These are phyloP conservation scores for Zostera marina DNA, from an alignment of 116 monocot species.

Conservation along the genomic window DNA sequence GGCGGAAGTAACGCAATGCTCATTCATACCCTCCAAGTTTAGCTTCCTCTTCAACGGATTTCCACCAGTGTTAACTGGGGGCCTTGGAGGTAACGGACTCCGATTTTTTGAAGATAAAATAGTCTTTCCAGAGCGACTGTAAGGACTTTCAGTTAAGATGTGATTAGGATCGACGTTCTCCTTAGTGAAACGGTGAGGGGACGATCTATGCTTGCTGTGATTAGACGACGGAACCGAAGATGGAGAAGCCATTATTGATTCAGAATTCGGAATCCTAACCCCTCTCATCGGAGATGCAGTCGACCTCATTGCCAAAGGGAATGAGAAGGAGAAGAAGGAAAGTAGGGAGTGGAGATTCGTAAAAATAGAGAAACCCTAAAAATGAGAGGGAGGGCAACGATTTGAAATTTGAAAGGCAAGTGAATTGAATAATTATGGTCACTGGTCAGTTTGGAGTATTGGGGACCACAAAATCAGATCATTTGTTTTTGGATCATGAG, in stretches of 20 bases:
- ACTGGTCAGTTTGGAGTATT: too few relatives aligned
- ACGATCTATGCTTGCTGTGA: neutral
- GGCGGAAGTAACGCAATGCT: slow-evolving; percentile 5
- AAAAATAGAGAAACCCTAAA: too few relatives aligned
- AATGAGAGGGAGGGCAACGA: too few relatives aligned
- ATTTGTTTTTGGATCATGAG: too few relatives aligned
- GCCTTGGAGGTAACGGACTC: slow-evolving; percentile 14
- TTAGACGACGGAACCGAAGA: neutral
- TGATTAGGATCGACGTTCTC: slow-evolving; percentile 5
- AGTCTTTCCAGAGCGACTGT: neutral
- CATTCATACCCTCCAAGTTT: slow-evolving; percentile 13
- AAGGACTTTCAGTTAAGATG: neutral
- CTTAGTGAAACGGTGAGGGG: slow-evolving; percentile 4
- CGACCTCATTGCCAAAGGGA: neutral
- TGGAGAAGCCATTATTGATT: neutral
- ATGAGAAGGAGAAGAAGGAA: neutral
- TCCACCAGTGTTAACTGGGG: slow-evolving; percentile 3
- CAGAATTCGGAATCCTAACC: slow-evolving; percentile 1
- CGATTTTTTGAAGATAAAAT: slow-evolving; percentile 3
- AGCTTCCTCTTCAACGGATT: slow-evolving; percentile 20
- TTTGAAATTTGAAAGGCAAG: too few relatives aligned
- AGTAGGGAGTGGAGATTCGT: too few relatives aligned
- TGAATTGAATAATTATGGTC: too few relatives aligned
- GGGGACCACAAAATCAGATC: too few relatives aligned
- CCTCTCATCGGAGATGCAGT: neutral